Conservation (phyloP, 164 flowering plant species). For the Tetrastigma voinierianum region DNA sequence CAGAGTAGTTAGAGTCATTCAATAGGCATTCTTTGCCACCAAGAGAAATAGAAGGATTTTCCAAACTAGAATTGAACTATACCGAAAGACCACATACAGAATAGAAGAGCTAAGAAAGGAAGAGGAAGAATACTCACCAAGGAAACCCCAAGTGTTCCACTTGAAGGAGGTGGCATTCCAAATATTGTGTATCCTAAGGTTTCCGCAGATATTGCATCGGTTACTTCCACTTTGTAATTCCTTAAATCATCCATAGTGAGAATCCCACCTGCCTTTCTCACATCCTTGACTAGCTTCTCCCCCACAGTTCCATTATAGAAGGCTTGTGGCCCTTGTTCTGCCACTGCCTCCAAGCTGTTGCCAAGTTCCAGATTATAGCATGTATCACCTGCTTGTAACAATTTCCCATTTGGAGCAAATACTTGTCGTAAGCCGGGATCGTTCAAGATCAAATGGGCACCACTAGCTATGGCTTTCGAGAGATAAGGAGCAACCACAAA, state of each 20-base stretch:
- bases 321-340: slow-evolving; percentile 76
- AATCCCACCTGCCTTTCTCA: slow-evolving; percentile 79
- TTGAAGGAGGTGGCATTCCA: slow-evolving; percentile 99
- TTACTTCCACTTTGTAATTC: slow-evolving; percentile 62
- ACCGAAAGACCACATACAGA: background rate
- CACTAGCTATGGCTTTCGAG: slow-evolving; percentile 17
- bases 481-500: slow-evolving; percentile 59
- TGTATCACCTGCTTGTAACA: slow-evolving; percentile 65
- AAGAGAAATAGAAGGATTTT: too few relatives aligned
- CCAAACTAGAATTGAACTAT: background rate
- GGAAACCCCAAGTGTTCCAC: slow-evolving; percentile 84
- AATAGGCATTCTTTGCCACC: background rate
- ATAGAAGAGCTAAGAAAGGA: background rate
- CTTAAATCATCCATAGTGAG: slow-evolving; percentile 86
- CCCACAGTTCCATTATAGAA: slow-evolving; percentile 79
- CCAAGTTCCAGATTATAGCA: slow-evolving; percentile 78
- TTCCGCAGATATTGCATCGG: slow-evolving; percentile 57
- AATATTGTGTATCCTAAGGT: slow-evolving; percentile 67
- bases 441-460: slow-evolving; percentile 27
- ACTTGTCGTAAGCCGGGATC: slow-evolving; percentile 72
- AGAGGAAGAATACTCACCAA: slow-evolving; percentile 41
- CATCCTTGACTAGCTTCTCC: slow-evolving; percentile 71
- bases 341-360: slow-evolving; percentile 52
- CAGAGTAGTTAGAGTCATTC: background rate
- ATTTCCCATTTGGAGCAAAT: slow-evolving; percentile 68